Base-by-base conservation (phyloP, 2,329 filamentous ascomycete genomes). In the Botryosphaeria dothidea region DNA sequence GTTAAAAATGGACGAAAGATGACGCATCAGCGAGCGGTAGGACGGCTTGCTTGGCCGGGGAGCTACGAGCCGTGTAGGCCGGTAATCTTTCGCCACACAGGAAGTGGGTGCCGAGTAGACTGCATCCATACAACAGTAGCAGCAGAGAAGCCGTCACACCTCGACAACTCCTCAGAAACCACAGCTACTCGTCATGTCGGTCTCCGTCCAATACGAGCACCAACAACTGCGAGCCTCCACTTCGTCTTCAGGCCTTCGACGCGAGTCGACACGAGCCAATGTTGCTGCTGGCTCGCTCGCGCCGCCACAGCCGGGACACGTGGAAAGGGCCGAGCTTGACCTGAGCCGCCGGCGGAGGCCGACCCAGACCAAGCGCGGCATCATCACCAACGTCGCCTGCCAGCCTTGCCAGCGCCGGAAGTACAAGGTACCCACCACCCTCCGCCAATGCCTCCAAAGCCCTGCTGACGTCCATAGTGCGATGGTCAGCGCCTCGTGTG, bases 381-480 rank as follows among this genome's bases (percentile, higher is more conserved):
- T 61, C 15, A 64, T 65, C 36, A 66, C 62, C 7, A 9, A 41
- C 46, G 61, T 66, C 25, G 65, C 65, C 46, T 66, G 65, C 31
- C 48, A 45, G 36, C 54, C 65, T 3, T 66, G 65, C 46, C 54
- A 62, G 29, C 61, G 60, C 13, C 65, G 65, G 19, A 66, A 66
- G 41, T 21, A 45, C 25, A 66, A 66, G 64, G 64, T 62, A 17
- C 9, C 51, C 48, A 36, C 25, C n/a, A 80, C 29, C 27, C 27
- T 19, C 11, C 41, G 43, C 61, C 17, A 38, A 29, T 19, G 21
- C 43, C 31, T 34, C n/a, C 23, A 36, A 45, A 7, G 13, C n/a
- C 15, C 25, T 65, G 25, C 25, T n/a, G 19, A 21, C 13, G 3
- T 29, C n/a, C 11, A 11, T n/a, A 52, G 67, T 69, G 68, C 41